Conservation (phyloP, 2,329 filamentous ascomycete species). For the Allantophomopsis cytisporea region DNA sequence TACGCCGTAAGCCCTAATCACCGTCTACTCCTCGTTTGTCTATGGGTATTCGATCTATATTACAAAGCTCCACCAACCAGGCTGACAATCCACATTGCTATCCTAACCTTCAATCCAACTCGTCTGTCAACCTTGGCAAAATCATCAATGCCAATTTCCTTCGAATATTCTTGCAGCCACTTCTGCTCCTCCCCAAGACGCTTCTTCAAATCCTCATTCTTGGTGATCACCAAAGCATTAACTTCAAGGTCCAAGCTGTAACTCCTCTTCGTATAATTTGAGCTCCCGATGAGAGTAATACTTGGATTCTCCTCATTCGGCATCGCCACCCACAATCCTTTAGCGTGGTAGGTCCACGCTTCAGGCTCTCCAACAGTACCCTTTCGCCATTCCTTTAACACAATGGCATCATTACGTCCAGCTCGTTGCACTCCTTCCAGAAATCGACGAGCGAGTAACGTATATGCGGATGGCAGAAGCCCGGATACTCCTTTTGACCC, state of each 20-base stretch:
- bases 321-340: slow-evolving; percentile 82
- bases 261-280: slow-evolving; percentile 89
- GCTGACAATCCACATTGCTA: slow-evolving; percentile 90
- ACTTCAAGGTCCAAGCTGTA: slow-evolving; percentile 88
- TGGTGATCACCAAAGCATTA: slow-evolving; percentile 75
- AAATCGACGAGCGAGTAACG: slow-evolving; percentile 73
- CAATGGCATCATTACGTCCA: slow-evolving; percentile 42
- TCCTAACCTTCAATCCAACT: slow-evolving; percentile 70
- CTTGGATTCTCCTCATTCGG: slow-evolving; percentile 52
- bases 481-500: slow-evolving; percentile 77
- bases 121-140: slow-evolving; percentile 70
- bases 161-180: slow-evolving; percentile 66
- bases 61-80: slow-evolving; percentile 79
- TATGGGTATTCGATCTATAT: slow-evolving; percentile 2
- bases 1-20: too few relatives aligned
- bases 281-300: slow-evolving; percentile 77
- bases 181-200: slow-evolving; percentile 67
- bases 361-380: slow-evolving; percentile 69
- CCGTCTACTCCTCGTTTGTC: too few relatives aligned
- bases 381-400: slow-evolving; percentile 75
- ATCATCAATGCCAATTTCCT: slow-evolving; percentile 57
- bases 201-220: slow-evolving; percentile 55
- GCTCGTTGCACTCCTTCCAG: slow-evolving; percentile 27
- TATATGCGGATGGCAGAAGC: slow-evolving; percentile 85
- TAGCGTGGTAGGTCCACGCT: slow-evolving; percentile 97